Percentiles rank a stretch among this genome's conserved stretches.
Conservation (phyloP, 108 stramenopile genomes). For the Stephanodiscus triporus region DNA sequence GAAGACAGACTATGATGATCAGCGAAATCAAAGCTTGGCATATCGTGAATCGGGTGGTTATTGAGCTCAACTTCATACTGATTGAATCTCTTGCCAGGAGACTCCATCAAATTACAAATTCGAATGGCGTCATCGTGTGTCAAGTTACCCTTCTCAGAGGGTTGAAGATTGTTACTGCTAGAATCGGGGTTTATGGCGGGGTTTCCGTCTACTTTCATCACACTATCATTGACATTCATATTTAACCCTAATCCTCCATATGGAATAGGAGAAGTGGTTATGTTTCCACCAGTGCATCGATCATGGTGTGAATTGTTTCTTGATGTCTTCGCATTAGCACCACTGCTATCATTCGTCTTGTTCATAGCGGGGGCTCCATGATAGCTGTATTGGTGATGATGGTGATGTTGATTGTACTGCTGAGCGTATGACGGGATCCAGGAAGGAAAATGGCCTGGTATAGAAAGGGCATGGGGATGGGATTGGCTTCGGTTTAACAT, state of each 20-base stretch:
- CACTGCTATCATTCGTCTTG: not conserved
- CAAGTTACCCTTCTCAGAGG: not conserved
- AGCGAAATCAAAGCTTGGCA: conserved; percentile 10
- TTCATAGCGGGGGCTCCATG: conserved; percentile 6
- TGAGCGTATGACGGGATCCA: conserved; percentile 8
- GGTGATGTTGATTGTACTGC: not conserved
- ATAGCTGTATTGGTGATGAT: not conserved
- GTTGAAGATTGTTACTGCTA: not conserved
- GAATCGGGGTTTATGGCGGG: not conserved
- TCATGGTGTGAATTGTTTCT: not conserved
- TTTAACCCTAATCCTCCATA: conserved; percentile 1
- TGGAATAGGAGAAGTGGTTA: not conserved
- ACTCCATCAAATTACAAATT: conserved; percentile 15
- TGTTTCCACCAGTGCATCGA: not conserved
- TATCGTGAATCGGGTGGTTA: not conserved
- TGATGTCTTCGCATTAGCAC: not conserved
- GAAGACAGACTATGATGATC: conserved; percentile 15
- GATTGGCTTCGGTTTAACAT: not conserved
- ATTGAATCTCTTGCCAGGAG: conserved; percentile 5
- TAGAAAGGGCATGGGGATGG: conserved; percentile 4
- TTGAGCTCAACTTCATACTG: not conserved
- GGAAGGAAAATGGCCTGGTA: conserved; percentile 1
- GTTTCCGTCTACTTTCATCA: not conserved
- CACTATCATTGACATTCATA: not conserved
- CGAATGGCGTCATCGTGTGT: conserved; percentile 31